These are phyloP conservation scores for Guillardia theta DNA, from an alignment of 78 protist genomes.

Conservation along the genomic window DNA sequence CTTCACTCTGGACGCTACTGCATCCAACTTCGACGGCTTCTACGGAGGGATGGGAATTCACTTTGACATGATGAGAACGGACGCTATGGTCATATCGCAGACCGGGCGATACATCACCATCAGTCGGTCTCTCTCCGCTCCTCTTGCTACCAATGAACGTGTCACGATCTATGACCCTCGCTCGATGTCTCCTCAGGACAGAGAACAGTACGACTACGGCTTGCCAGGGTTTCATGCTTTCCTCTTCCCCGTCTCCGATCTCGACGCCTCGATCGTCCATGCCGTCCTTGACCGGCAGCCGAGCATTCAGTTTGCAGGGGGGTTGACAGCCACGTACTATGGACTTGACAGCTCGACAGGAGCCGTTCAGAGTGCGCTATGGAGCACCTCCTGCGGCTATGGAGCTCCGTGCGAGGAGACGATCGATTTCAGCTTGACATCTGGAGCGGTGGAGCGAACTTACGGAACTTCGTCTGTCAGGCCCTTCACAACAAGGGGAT, in stretches of 20 bases:
- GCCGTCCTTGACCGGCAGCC: background rate
- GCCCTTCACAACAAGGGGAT: background rate
- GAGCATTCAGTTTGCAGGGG: background rate
- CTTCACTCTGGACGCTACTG: too few relatives aligned
- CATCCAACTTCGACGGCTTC: too few relatives aligned
- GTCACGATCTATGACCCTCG: background rate
- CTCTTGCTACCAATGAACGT: background rate
- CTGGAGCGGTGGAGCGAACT: background rate
- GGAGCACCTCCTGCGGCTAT: background rate
- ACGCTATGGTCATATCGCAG: too few relatives aligned
- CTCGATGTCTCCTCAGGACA: background rate
- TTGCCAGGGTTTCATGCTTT: background rate
- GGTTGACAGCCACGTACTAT: constrained; percentile 25
- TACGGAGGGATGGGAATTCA: too few relatives aligned
- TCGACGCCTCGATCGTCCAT: background rate
- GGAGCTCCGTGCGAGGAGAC: background rate
- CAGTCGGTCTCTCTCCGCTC: background rate
- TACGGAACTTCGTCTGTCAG: background rate
- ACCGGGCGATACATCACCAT: background rate
- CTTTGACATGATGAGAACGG: too few relatives aligned
- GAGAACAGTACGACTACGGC: background rate
- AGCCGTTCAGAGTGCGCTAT: background rate
- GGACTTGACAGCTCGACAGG: too few relatives aligned
- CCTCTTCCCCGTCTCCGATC: background rate
- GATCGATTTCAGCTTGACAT: background rate